phyloP scores from a whole-genome alignment of 371 early-diverging fungal genomes.

The Batkoa obscura region DNA sequence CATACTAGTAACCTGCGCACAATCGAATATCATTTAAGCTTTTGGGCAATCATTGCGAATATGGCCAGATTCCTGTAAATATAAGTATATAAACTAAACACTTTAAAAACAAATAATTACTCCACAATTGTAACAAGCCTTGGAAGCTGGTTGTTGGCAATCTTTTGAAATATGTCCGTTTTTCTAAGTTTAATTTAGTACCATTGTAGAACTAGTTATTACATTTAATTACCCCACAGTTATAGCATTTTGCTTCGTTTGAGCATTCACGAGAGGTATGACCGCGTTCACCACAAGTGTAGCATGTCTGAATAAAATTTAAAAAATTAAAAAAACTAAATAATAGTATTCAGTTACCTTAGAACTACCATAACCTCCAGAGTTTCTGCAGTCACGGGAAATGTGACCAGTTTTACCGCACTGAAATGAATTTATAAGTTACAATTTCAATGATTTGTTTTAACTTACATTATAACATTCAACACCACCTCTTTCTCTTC shows the following conservation, averaged over 20 bases:
- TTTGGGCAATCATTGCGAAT: too few species aligned
- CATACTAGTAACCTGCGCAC: too few species aligned
- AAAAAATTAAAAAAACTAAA: not conserved
- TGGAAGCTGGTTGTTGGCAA: slow-evolving; percentile 13
- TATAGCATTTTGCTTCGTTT: slow-evolving; percentile 35
- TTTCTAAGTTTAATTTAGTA: slow-evolving; percentile 11
- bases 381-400: slow-evolving; percentile 16
- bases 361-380: slow-evolving; percentile 7
- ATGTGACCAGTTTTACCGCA: slow-evolving; percentile 27
- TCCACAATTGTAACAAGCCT: slow-evolving; percentile 7
- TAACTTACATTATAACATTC: slow-evolving; percentile 10
- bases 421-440: slow-evolving; percentile 57
- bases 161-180: slow-evolving; percentile 20
- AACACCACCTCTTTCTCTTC: not conserved
- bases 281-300: slow-evolving; percentile 23
- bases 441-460: slow-evolving; percentile 7
- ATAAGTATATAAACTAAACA: too few species aligned
- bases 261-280: slow-evolving; percentile 41
- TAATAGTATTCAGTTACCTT: slow-evolving; percentile 7
- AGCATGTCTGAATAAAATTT: slow-evolving; percentile 27
- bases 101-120: too few species aligned
- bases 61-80: too few species aligned
- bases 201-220: not conserved
- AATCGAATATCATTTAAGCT: too few species aligned
- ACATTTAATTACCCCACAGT: slow-evolving; percentile 17